Evolutionary conservation across 805 yeast species (phyloP).

Genomic region (Cyberlindnera petersonii): DNA sequence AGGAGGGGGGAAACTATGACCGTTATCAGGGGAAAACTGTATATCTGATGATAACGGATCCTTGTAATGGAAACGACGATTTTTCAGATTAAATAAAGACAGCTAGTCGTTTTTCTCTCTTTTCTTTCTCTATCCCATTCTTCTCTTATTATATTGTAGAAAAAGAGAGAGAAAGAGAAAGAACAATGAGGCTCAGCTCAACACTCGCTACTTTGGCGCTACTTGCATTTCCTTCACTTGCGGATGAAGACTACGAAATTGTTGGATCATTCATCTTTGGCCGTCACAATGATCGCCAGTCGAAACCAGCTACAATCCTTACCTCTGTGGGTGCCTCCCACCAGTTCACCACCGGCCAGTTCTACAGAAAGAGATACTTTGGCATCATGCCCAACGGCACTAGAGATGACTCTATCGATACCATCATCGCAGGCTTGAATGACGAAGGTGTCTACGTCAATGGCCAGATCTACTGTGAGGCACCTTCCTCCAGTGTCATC

Average conservation of each 20-base stretch:
- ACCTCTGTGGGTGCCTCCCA: conserved; percentile 41
- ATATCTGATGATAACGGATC: no score
- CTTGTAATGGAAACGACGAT: no score
- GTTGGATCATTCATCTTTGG: conserved; percentile 43
- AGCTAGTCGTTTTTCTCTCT: no score
- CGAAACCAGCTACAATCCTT: conserved; percentile 41
- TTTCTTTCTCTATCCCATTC: no score
- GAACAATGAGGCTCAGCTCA: neutral
- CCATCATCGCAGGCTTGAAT: conserved; percentile 31
- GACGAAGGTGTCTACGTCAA: conserved; percentile 33
- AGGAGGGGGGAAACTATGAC: neutral
- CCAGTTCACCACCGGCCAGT: conserved; percentile 37
- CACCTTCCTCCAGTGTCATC: conserved; percentile 34
- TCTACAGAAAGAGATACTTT: conserved; percentile 41
- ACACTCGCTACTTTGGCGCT: neutral
- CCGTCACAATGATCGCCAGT: conserved; percentile 46
- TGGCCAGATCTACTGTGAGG: conserved; percentile 36
- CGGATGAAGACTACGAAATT: conserved; percentile 8
- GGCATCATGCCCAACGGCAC: conserved; percentile 30
- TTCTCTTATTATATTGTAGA: no score
- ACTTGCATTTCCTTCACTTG: neutral
- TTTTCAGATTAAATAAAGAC: no score
- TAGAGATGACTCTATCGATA: conserved; percentile 26
- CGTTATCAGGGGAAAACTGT: neutral
- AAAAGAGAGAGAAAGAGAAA: neutral